Base-by-base conservation (phyloP, 257 asterid genomes). In the Forsythia suspensa region DNA sequence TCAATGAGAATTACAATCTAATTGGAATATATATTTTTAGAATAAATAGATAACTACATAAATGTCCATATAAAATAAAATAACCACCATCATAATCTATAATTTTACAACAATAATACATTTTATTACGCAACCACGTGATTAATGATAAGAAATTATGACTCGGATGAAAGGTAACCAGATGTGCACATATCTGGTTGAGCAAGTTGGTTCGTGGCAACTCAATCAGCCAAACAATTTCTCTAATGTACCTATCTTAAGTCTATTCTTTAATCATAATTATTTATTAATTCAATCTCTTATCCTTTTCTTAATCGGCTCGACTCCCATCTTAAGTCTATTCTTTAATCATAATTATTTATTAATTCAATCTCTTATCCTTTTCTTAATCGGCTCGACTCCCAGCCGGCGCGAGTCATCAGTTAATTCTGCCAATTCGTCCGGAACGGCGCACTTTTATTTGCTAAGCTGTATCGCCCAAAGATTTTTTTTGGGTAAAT, bases 121-220 rank as follows among this genome's bases (percentile, higher is more conserved):
- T n/a, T n/a, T n/a, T n/a, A n/a, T n/a, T n/a, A n/a, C n/a, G n/a
- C n/a, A n/a, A n/a, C n/a, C n/a, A n/a, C n/a, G n/a, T n/a, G 24
- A 24, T 29, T 29, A 29, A 29, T 29, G 34, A 29, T 29, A 29
- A 29, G 34, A 29, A 29, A 1, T 29, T 29, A 29, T 39, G 86
- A 79, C 76, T 81, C 72, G 83, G 70, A 73, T 46, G 15, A 63
- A 38, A 9, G 24, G 18, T 37, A 79, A 44, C 83, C 83, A 71
- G 16, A 24, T 5, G 36, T 21, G 3, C 18, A 39, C 39, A 44
- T 74, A 37, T 15, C 61, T 80, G 84, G 86, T 44, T 0, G 63
- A 2, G 8, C 43, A 67, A 40, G 39, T 11, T 37, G 24, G 38
- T 72, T 52, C 81, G 86, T 80, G 86, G 82, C 79, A n/a, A 10